These are phyloP conservation scores for Zygnema circumcarinatum DNA, from an alignment of 139 green algal species.

Conservation along the genomic window DNA sequence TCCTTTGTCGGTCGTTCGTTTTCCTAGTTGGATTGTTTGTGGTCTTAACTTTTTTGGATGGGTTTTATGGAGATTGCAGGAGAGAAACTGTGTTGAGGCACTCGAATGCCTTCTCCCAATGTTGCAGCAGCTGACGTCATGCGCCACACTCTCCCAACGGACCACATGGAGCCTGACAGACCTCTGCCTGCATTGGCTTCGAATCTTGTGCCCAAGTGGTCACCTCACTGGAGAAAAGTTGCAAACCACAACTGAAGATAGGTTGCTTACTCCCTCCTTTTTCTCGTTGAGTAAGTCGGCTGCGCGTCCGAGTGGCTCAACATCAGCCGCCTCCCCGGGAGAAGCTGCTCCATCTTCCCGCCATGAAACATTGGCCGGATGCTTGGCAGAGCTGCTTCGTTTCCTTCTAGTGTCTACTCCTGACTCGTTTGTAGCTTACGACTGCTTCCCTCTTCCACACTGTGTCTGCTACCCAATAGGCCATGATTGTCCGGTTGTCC, in stretches of 20 bases:
- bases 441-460: constrained; percentile 35
- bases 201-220: background rate
- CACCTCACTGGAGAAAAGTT: background rate
- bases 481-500: background rate
- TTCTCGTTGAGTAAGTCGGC: background rate
- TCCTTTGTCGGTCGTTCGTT: no score
- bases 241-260: no score
- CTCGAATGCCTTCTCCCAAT: constrained; percentile 42
- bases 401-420: constrained; percentile 29
- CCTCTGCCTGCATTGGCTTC: background rate
- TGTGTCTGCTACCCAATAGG: background rate
- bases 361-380: background rate
- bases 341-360: background rate
- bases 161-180: background rate
- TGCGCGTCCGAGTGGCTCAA: background rate
- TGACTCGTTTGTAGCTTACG: constrained; percentile 48
- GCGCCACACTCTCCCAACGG: constrained; percentile 6
- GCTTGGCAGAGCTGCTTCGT: constrained; percentile 25
- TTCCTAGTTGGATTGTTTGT: no score
- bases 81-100: constrained; percentile 14
- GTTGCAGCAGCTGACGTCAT: background rate
- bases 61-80: constrained; percentile 16
- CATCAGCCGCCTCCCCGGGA: background rate
- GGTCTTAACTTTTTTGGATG: no score
- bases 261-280: no score